Percentiles rank a stretch among this genome's conserved stretches.
phyloP scores from a whole-genome alignment of 495 filamentous ascomycete species.

The Pseudevernia furfuracea region DNA sequence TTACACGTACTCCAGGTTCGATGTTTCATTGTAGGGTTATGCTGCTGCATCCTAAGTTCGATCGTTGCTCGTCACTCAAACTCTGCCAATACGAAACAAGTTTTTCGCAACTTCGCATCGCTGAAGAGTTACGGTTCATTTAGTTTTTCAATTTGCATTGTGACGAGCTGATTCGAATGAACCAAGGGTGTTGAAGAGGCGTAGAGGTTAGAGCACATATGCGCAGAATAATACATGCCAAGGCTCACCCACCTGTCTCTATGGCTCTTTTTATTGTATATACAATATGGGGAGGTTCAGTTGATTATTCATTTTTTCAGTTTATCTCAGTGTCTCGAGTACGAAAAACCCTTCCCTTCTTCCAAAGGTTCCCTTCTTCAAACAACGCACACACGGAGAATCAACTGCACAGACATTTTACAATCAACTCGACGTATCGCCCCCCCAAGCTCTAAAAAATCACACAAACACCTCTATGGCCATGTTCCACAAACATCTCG shows the following conservation, averaged over 20 bases:
- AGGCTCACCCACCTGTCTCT: not conserved
- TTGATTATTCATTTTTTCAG: not conserved
- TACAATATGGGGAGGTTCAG: not conserved
- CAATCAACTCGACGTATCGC: not conserved
- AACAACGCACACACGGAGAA: not conserved
- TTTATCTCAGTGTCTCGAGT: not conserved
- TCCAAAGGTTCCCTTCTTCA: not conserved
- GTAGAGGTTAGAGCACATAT: not conserved
- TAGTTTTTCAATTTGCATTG: not conserved
- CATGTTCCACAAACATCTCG: conserved; percentile 1
- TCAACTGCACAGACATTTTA: too few species aligned
- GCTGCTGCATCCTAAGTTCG: too few species aligned
- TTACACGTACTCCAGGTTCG: too few species aligned
- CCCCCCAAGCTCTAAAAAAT: not conserved
- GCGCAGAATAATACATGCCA: not conserved
- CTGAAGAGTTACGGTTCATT: not conserved
- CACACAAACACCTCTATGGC: not conserved
- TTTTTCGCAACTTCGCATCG: not conserved
- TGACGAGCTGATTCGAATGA: not conserved
- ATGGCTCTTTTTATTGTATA: not conserved
- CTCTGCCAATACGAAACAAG: too few species aligned
- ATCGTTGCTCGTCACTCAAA: too few species aligned
- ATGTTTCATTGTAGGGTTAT: too few species aligned
- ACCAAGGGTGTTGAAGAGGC: not conserved
- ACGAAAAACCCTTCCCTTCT: not conserved